Evolutionary conservation across 352 stramenopile genomes (phyloP).

Genomic region (Globisporangium abappressorium): DNA sequence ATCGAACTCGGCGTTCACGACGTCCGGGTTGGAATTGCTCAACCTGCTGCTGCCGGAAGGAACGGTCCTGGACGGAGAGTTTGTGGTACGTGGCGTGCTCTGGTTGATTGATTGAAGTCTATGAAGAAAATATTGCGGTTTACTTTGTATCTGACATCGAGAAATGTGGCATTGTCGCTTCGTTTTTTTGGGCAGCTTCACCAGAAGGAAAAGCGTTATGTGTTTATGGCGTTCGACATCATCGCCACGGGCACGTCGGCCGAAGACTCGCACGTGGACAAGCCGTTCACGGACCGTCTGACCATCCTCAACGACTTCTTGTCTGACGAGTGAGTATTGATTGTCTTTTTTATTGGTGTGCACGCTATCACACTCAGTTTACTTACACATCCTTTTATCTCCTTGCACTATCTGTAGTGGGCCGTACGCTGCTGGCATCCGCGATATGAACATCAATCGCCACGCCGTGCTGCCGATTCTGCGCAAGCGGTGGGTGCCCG

Average conservation of each 20-base stretch:
- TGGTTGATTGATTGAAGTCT: neutral
- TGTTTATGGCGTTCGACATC: conserved; percentile 91
- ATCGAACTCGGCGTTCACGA: conserved; percentile 76
- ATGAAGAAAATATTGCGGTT: neutral
- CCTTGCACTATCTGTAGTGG: conserved; percentile 33
- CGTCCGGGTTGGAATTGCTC: conserved; percentile 75
- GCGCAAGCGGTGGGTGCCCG: conserved; percentile 81
- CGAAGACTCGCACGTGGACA: conserved; percentile 76
- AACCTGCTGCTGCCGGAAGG: conserved; percentile 78
- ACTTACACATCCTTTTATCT: neutral
- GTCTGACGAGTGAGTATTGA: conserved; percentile 67
- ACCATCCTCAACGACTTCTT: conserved; percentile 82
- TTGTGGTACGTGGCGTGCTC: conserved; percentile 55
- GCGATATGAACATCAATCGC: conserved; percentile 57
- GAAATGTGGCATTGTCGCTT: neutral
- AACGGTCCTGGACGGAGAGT: conserved; percentile 88
- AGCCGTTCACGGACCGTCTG: conserved; percentile 76
- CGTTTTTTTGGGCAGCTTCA: conserved; percentile 50
- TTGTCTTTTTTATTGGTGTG: neutral
- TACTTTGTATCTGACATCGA: neutral
- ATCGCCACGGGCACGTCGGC: conserved; percentile 70
- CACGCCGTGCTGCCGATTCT: conserved; percentile 71
- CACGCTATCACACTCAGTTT: neutral
- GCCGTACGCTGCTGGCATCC: conserved; percentile 64
- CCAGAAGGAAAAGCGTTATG: conserved; percentile 75